phyloP scores from a whole-genome alignment of 345 rosid species.

The Salix viminalis region DNA sequence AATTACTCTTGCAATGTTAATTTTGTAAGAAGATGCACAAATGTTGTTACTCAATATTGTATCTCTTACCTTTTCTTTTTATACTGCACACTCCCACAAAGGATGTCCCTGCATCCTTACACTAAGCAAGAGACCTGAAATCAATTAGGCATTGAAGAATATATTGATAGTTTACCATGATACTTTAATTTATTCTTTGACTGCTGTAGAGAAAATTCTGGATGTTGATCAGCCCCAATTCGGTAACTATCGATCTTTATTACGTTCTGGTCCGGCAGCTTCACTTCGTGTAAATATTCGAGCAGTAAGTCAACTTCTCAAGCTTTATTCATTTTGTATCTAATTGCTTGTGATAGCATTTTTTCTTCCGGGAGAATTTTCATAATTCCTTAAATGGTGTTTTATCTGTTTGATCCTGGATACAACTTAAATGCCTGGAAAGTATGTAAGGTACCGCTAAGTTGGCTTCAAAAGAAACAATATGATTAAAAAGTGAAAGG shows the following conservation, averaged over 20 bases:
- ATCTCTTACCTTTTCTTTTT: background rate
- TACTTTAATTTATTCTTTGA: constrained; percentile 11
- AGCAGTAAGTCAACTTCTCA: constrained; percentile 48
- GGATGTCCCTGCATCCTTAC: background rate
- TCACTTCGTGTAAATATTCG: constrained; percentile 71
- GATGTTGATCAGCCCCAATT: constrained; percentile 62
- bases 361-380: background rate
- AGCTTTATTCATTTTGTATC: background rate
- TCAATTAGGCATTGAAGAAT: background rate
- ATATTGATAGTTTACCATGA: background rate
- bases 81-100: too few species aligned
- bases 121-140: background rate
- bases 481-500: background rate
- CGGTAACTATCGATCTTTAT: constrained; percentile 44
- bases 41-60: too few species aligned
- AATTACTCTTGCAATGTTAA: too few species aligned
- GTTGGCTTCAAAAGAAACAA: background rate
- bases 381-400: background rate
- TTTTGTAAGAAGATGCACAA: background rate
- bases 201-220: constrained; percentile 39
- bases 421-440: background rate
- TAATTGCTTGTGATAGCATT: background rate
- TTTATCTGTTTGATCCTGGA: background rate
- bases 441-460: background rate
- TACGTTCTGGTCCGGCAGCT: constrained; percentile 78